Base-by-base conservation (phyloP, 768 basidiomycete genomes). In the Panus rudis region DNA sequence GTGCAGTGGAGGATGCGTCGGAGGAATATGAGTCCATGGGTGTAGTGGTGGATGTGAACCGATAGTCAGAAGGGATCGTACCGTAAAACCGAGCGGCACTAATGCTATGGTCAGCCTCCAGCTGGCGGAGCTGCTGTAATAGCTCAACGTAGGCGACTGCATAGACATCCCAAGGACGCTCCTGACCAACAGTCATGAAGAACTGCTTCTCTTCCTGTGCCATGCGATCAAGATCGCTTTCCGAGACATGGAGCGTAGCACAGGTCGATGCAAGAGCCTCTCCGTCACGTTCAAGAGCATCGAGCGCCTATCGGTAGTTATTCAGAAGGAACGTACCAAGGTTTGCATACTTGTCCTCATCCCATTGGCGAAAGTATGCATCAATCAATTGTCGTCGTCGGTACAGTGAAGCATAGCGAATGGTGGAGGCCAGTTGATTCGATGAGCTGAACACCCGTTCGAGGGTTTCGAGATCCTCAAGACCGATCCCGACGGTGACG, bases 381-480 rank as follows among this genome's bases (percentile, higher is more conserved):
- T 47, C 50, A 21, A 51, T 45, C 4, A 41, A 39, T 1, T 42
- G 39, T 10, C 34, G 28, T 4, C 49, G 49, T 19, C 45, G 45
- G 22, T 47, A 50, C 1, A 41, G 16, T 24, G 45, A 37, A 1
- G 49, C 25, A 41, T 52, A 50, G 4, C 48, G 38, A 17, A 43
- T 52, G 27, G 48, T 33, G 1, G 33, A 32, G 4, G 53, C 56
- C 1, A 51, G 37, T n/a, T 46, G 43, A 46, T 68, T 67, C 13
- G 62, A 63, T 3, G 51, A 47, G n/a, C 53, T 57, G 47, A 66
- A 67, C 6, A 63, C 45, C 1, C 55, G 51, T 38, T 68, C 63
- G 13, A 39, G 13, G 6, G 55, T 62, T 31, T 65, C 59, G 5
- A 66, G 45, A 40, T 68, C 68, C 44, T 66, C 63, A 3, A 68